Evolutionary conservation across 345 rosid species (phyloP).

Genomic region (Geranium rotundifolium): DNA sequence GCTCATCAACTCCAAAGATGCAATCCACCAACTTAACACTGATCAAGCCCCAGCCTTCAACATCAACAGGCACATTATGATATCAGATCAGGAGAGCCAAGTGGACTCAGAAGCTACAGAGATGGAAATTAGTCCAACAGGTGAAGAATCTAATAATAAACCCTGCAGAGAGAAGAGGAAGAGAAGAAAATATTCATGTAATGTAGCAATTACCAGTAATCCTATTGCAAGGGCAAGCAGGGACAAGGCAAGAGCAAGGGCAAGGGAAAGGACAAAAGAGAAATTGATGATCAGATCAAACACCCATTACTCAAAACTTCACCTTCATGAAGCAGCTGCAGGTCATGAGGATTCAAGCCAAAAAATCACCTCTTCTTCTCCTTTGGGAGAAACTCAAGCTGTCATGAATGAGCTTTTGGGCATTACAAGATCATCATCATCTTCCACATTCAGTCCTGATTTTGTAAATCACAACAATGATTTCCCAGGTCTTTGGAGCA

Average conservation of each 20-base stretch:
- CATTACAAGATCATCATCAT: background rate
- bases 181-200: slow-evolving; percentile 10
- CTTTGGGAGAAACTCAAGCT: background rate
- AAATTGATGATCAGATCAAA: slow-evolving; percentile 28
- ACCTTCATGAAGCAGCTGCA: slow-evolving; percentile 16
- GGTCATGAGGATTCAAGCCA: slow-evolving; percentile 8
- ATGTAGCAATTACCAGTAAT: slow-evolving; percentile 4
- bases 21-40: slow-evolving; percentile 43
- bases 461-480: slow-evolving; percentile 10
- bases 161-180: slow-evolving; percentile 2
- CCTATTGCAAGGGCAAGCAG: slow-evolving; percentile 29
- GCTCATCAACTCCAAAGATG: slow-evolving; percentile 53
- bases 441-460: slow-evolving; percentile 1
- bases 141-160: no score
- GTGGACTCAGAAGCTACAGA: slow-evolving; percentile 13
- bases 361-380: no score
- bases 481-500: slow-evolving; percentile 15
- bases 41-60: no score
- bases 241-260: slow-evolving; percentile 57
- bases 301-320: background rate
- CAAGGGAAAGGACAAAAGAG: slow-evolving; percentile 54
- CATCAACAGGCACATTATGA: slow-evolving; percentile 11
- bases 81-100: slow-evolving; percentile 32
- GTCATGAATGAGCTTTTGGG: background rate
- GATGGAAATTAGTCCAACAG: no score